Base-by-base conservation (phyloP, 2,329 filamentous ascomycete species). In the Pseudocercospora vitis region DNA sequence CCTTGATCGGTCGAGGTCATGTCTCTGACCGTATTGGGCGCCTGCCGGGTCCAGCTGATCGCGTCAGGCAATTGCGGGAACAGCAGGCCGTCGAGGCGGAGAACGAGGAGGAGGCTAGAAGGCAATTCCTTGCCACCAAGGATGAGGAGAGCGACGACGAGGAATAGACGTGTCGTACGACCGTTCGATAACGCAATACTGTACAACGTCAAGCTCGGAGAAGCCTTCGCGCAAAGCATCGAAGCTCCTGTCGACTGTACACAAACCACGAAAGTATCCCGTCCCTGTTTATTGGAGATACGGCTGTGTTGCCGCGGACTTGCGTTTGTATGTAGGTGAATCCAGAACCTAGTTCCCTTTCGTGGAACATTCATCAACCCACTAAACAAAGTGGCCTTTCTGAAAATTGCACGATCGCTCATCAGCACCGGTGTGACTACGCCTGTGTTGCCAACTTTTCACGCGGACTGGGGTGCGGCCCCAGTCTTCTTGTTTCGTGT, bases 1-100 rank as follows among this genome's bases (percentile, higher is more conserved):
- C 83, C 59, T 76, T 96, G 61, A 81, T 96, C 58, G 90, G 89
- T 33, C 84, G 91, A 57, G 87, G 91, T 65, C 87, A 91, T 74
- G 84, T 95, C 62, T 79, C 77, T 35, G 78, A 82, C 62, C 76
- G 78, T 65, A 74, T 85, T 62, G 76, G 68, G 48, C 70, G 67
- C 57, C 60, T 71, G 31, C 68, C 73, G 14, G 70, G 73, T 33
- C 74, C 77, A 4, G 73, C 73, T 11, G 76, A 80, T 57, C 70
- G 76, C 28, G 70, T 80, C 31, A 71, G 75, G 65, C 75, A 76
- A 33, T 72, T 85, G 57, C 72, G 80, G 49, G 65, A 65, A 6
- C 51, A 62, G 16, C 67, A 70, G 58, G 56, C 45, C 14, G 57
- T 65, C 45, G 54, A 62, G 46, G 47, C 64, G 14, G 60, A 65